Evolutionary conservation across 257 asterid species (phyloP).

Genomic region (Nicotiana sylvestris): DNA sequence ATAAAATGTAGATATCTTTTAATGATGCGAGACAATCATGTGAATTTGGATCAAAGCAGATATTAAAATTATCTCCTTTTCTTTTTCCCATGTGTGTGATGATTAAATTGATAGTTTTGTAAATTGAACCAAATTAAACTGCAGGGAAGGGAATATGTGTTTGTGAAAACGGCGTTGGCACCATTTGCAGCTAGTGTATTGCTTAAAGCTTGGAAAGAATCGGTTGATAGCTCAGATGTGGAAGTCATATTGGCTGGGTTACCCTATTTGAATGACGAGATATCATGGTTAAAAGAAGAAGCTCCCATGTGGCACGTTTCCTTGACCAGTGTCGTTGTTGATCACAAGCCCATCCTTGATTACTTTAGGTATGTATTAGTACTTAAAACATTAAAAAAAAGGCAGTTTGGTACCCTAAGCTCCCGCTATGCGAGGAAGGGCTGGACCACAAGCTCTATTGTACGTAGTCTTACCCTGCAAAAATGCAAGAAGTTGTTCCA

Average conservation of each 20-base stretch:
- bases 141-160: conserved; percentile 7
- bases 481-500: too few species aligned
- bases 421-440: too few species aligned
- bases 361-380: background rate
- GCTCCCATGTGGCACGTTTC: conserved; percentile 3
- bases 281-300: conserved; percentile 6
- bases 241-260: background rate
- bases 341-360: background rate
- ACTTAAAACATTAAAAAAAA: too few species aligned
- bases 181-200: conserved; percentile 5
- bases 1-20: too few species aligned
- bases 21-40: too few species aligned
- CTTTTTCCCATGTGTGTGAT: background rate
- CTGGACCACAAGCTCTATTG: too few species aligned
- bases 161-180: background rate
- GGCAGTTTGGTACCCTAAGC: too few species aligned
- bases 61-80: background rate
- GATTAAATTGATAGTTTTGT: background rate
- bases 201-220: conserved; percentile 6
- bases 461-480: too few species aligned
- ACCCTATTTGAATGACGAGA: background rate
- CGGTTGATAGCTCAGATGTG: background rate
- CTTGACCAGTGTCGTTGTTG: background rate
- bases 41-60: too few species aligned
- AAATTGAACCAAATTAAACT: background rate